These are phyloP conservation scores for Yarrowia sp. DNA, from an alignment of 805 yeast species.

Conservation along the genomic window DNA sequence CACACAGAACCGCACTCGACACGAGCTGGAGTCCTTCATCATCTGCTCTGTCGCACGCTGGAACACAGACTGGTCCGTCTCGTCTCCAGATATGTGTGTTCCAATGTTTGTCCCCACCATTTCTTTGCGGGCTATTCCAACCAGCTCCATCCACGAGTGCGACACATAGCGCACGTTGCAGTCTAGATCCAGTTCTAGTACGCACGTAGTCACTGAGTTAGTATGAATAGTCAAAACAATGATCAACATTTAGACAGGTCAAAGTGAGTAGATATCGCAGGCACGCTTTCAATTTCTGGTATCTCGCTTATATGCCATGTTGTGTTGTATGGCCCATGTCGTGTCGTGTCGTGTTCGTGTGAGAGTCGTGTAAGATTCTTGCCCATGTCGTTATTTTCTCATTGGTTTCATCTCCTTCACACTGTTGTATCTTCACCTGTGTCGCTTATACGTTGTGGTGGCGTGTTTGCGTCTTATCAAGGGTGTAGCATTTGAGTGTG, in stretches of 20 bases:
- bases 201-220: conserved; percentile 34
- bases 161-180: conserved; percentile 75
- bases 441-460: background rate
- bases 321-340: too few relatives aligned
- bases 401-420: too few relatives aligned
- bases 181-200: conserved; percentile 77
- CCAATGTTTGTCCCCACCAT: conserved; percentile 58
- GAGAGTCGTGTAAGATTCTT: too few relatives aligned
- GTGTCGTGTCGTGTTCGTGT: too few relatives aligned
- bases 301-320: too few relatives aligned
- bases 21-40: conserved; percentile 71
- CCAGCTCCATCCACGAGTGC: conserved; percentile 73
- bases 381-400: too few relatives aligned
- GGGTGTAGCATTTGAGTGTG: background rate
- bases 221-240: background rate
- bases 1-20: conserved; percentile 67
- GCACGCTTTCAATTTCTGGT: too few relatives aligned
- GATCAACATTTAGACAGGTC: background rate
- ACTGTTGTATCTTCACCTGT: too few relatives aligned
- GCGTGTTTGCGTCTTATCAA: background rate
- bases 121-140: conserved; percentile 61
- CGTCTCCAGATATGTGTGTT: conserved; percentile 61
- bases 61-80: conserved; percentile 65
- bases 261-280: too few relatives aligned
- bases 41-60: conserved; percentile 66